Evolutionary conservation across 2,329 filamentous ascomycete species (phyloP), one percentile per base, ranked within the genome.

Genomic region (Cytospora leucostoma): DNA sequence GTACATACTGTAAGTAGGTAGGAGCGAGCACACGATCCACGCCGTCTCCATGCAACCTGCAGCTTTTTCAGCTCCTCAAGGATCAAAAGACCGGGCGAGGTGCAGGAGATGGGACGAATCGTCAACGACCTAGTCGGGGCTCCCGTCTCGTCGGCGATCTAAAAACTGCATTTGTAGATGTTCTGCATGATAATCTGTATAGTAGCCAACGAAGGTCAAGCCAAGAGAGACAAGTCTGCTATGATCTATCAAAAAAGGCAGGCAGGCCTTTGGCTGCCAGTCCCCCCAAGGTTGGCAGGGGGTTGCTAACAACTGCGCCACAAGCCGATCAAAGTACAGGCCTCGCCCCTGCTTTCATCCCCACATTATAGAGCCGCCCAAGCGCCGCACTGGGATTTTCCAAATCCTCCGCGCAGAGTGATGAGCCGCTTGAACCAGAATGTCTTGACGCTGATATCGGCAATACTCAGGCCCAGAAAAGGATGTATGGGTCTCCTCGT

Each of bases 1-100:
- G 27, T 27, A 27, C 27, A 27, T 27, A 27, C 27, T 4, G 4
- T 27, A 27, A 4, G 17, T 17, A 55, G 37, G 33, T n/a, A n/a
- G n/a, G n/a, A n/a, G n/a, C n/a, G n/a, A 38, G 57, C 57, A 58
- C 61, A 53, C 61, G 64, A 64, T 66, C 64, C 57, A 64, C 64
- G 50, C 49, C 59, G 38, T 34, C 55, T 55, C 58, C 57, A 59
- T 66, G 61, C 61, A 37, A 51, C 54, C 38, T 35, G 51, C 47
- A 47, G 57, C 61, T 61, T 55, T 59, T 66, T 66, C 64, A 66
- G 64, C 64, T 66, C 47, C 61, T 52, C 64, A 64, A 59, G 64
- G 64, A 66, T 66, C 57, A 55, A 27, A 27, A 32, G 52, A 53
- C 50, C 38, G 35, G 52, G 57, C 38, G 51, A 55, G 40, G 57